phyloP scores from a whole-genome alignment of 1,284 basidiomycete genomes.

The Cryptococcus floricola region DNA sequence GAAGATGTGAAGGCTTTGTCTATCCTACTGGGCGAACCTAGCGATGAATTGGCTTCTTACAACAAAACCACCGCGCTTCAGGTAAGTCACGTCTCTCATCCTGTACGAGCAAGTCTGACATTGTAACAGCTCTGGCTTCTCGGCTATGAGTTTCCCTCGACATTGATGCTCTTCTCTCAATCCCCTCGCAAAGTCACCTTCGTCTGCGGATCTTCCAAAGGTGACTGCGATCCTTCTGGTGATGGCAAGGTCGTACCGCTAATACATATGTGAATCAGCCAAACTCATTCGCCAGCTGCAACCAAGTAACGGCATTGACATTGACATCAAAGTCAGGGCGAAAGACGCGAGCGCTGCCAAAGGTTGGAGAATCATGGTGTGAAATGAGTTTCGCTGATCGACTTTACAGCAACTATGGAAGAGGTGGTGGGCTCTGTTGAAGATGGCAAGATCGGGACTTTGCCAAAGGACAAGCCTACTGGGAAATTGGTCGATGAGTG shows the following conservation, averaged over 20 bases:
- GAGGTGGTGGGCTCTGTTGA: conserved; percentile 33
- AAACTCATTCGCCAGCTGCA: conserved; percentile 45
- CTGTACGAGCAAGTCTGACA: not conserved
- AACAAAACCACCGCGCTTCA: conserved; percentile 86
- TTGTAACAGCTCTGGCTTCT: conserved; percentile 77
- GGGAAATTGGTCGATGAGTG: conserved; percentile 49
- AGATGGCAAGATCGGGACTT: conserved; percentile 40
- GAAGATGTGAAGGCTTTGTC: conserved; percentile 61
- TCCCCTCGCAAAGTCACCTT: conserved; percentile 62
- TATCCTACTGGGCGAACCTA: conserved; percentile 75
- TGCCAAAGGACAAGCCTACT: conserved; percentile 47
- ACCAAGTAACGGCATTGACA: conserved; percentile 28
- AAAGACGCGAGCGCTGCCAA: conserved; percentile 40
- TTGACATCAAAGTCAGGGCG: conserved; percentile 38
- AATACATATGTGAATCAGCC: conserved; percentile 22
- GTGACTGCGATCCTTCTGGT: conserved; percentile 49
- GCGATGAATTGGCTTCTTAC: conserved; percentile 75
- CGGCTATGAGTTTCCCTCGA: conserved; percentile 95
- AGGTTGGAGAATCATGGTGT: not conserved
- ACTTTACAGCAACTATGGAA: conserved; percentile 27
- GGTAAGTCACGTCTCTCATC: conserved; percentile 53
- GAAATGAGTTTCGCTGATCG: not conserved
- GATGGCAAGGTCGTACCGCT: not conserved
- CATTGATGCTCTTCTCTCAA: conserved; percentile 71
- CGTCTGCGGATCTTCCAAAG: conserved; percentile 84